phyloP scores from a whole-genome alignment of 2,329 filamentous ascomycete species.

The Ophiostoma sp. region DNA sequence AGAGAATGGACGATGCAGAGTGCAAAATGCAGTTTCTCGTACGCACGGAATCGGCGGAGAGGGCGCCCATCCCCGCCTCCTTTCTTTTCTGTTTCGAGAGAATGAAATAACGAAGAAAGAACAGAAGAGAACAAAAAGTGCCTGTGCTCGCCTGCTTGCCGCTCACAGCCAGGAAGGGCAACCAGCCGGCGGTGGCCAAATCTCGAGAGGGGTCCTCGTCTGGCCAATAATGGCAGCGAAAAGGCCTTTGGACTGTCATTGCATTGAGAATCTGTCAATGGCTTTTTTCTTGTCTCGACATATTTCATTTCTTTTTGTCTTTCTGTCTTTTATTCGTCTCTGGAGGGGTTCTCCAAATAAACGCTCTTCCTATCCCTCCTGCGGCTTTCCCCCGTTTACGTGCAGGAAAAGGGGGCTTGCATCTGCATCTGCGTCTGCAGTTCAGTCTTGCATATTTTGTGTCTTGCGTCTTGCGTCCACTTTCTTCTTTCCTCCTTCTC shows the following conservation, averaged over 20 bases:
- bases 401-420: conserved; percentile 18
- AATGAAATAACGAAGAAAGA: no score
- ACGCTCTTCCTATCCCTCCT: neutral
- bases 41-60: neutral
- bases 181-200: neutral
- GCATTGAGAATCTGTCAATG: neutral
- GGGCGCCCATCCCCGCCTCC: neutral
- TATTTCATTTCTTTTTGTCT: neutral
- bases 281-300: neutral
- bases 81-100: neutral
- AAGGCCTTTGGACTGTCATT: neutral
- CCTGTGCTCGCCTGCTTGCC: neutral
- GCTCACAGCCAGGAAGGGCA: conserved; percentile 16
- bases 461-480: neutral
- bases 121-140: neutral
- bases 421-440: conserved; percentile 10
- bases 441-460: neutral
- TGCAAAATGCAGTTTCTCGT: neutral
- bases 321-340: neutral
- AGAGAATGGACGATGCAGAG: neutral
- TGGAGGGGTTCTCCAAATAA: neutral
- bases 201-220: neutral
- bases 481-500: neutral
- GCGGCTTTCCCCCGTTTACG: conserved; percentile 6
- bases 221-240: conserved; percentile 24